Evolutionary conservation across 441 rosid species (phyloP), one percentile per base, ranked within the genome.

Genomic region (Arabidopsis lyrata): DNA sequence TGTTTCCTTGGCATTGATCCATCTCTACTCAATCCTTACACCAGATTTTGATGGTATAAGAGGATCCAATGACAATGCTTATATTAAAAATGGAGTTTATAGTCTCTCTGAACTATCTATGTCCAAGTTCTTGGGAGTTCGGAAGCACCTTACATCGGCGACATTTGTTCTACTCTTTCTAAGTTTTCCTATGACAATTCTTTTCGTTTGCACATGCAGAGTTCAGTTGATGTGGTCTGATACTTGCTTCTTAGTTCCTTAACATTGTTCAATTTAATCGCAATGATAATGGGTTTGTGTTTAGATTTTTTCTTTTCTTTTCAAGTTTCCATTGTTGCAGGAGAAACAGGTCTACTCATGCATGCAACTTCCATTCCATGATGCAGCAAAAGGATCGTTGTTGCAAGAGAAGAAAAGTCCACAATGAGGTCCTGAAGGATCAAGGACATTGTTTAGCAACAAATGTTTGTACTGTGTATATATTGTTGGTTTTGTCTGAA

Each of bases 41-140:
- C 52, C 42, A 53, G 9, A 75, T 68, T 68, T 35, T 61, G n/a
- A 70, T 76, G 69, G 75, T 63, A 2, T 75, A 8, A 42, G 49
- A 75, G 34, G 78, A 61, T 53, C 0, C 9, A 60, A 10, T 8
- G 72, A 58, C 62, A 9, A 49, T 71, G 68, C 80, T 77, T 71
- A 71, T 13, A 77, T 5, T 56, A 8, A 24, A 70, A 42, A 5
- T 77, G 76, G 77, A 65, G 76, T 70, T 77, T 71, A 70, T 71
- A 77, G 77, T 77, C 80, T 77, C 77, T 77, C 76, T 22, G 80
- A 77, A 71, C 73, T 65, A 22, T 68, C 63, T 64, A 27, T 68
- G 3, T 39, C 41, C 24, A 77, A 70, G 80, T 70, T 71, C 56
- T 57, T 61, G 63, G 76, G 76, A 70, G 76, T 77, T 77, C 76